Conservation (phyloP, 495 filamentous ascomycete genomes). For the Penicillium samsonianum region DNA sequence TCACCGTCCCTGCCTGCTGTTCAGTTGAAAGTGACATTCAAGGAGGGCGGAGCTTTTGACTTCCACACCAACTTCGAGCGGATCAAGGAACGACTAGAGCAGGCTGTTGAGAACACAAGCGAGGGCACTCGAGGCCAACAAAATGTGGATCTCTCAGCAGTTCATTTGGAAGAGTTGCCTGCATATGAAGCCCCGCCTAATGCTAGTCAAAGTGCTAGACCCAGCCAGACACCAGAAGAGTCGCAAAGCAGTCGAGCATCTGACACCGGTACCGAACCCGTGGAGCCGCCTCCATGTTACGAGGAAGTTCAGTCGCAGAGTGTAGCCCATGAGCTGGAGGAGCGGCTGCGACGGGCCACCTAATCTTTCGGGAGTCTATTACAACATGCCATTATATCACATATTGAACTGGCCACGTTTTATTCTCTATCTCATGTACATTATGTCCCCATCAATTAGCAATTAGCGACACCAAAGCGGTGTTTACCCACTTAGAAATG, state of each 20-base stretch:
- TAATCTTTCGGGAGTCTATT: constrained; percentile 14
- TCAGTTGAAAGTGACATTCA: constrained; percentile 83
- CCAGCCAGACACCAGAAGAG: constrained; percentile 11
- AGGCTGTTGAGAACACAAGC: constrained; percentile 71
- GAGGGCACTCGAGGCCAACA: constrained; percentile 49
- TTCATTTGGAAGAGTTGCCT: constrained; percentile 81
- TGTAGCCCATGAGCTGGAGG: constrained; percentile 63
- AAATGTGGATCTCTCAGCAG: constrained; percentile 55
- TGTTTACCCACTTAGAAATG: constrained; percentile 6
- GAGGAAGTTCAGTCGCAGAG: constrained; percentile 85
- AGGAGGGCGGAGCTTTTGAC: constrained; percentile 92
- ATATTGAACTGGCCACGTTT: background rate
- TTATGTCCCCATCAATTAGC: constrained; percentile 18
- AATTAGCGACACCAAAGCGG: constrained; percentile 16
- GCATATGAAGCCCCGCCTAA: constrained; percentile 61
- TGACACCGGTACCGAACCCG: constrained; percentile 46
- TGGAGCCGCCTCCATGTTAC: constrained; percentile 89
- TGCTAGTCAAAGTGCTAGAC: constrained; percentile 7
- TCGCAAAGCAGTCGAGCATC: constrained; percentile 22
- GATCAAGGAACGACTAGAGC: constrained; percentile 77
- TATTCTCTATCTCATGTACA: constrained; percentile 21
- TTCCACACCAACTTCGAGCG: constrained; percentile 82
- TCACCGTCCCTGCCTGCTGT: constrained; percentile 70
- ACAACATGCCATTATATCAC: background rate
- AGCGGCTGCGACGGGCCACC: constrained; percentile 40